Conservation (phyloP, 306 rosid species). For the Prunus campanulata region DNA sequence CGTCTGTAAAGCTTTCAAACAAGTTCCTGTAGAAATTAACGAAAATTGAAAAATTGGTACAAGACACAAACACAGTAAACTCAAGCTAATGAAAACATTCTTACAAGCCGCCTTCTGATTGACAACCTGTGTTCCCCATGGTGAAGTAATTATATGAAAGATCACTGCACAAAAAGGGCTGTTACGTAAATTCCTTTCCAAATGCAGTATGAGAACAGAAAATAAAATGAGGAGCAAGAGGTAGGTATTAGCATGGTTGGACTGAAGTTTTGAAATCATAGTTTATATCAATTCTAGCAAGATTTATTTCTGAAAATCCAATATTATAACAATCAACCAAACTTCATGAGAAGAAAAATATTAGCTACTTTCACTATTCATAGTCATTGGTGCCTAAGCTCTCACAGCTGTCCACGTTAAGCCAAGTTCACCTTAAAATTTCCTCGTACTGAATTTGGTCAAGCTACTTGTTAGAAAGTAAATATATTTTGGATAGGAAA, state of each 20-base stretch:
- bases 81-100: constrained; percentile 20
- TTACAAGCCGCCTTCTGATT: constrained; percentile 36
- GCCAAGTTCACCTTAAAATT: no score
- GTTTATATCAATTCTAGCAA: no score
- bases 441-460: no score
- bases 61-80: neutral
- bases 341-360: no score
- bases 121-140: constrained; percentile 34
- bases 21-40: constrained; percentile 43
- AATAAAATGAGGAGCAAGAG: neutral
- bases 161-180: constrained; percentile 32
- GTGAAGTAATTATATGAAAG: constrained; percentile 52
- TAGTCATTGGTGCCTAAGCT: no score
- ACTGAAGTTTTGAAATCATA: neutral
- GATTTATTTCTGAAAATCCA: no score
- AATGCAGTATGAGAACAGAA: no score
- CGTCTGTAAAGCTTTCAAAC: constrained; percentile 44
- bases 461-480: no score
- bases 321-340: no score
- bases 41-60: neutral
- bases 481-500: no score
- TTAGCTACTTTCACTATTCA: no score
- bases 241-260: neutral
- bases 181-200: neutral
- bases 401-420: no score